phyloP scores from a whole-genome alignment of 495 filamentous ascomycete genomes.

The Xylaria venustula region DNA sequence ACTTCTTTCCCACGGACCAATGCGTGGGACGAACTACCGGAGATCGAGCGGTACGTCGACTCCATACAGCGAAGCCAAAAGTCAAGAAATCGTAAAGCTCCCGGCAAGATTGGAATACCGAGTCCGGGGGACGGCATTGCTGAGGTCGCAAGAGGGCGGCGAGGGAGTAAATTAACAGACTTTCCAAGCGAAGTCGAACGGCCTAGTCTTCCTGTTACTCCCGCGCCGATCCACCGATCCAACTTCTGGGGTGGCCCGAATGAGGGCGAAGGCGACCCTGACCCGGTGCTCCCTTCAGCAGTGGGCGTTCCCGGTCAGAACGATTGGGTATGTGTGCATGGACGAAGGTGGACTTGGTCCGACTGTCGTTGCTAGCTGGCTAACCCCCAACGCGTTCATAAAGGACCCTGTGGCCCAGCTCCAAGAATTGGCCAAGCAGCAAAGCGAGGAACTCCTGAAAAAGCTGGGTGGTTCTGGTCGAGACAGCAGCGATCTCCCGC shows the following conservation, averaged over 20 bases:
- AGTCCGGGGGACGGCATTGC: constrained; percentile 20
- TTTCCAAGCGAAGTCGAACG: constrained; percentile 82
- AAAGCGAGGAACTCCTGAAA: constrained; percentile 55
- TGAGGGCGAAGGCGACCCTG: constrained; percentile 52
- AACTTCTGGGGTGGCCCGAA: constrained; percentile 39
- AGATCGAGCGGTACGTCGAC: constrained; percentile 78
- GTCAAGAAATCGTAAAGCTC: constrained; percentile 44
- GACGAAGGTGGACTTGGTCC: constrained; percentile 46
- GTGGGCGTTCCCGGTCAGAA: constrained; percentile 79
- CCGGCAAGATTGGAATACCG: constrained; percentile 8
- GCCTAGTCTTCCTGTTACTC: constrained; percentile 88
- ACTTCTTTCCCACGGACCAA: constrained; percentile 64
- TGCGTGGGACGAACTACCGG: constrained; percentile 83
- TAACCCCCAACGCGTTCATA: constrained; percentile 51
- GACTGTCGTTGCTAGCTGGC: constrained; percentile 61
- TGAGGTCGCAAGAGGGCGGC: constrained; percentile 35
- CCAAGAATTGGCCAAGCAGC: constrained; percentile 63
- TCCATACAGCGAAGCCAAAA: constrained; percentile 63
- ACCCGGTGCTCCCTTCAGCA: constrained; percentile 63
- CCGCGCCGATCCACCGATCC: constrained; percentile 63
- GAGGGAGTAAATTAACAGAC: constrained; percentile 70
- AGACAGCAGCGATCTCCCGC: constrained; percentile 35
- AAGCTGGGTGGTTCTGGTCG: constrained; percentile 33
- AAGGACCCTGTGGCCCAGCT: constrained; percentile 70
- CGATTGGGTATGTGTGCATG: constrained; percentile 83